Conservation (phyloP, 2,329 filamentous ascomycete genomes). For the Colletotrichum sp. region DNA sequence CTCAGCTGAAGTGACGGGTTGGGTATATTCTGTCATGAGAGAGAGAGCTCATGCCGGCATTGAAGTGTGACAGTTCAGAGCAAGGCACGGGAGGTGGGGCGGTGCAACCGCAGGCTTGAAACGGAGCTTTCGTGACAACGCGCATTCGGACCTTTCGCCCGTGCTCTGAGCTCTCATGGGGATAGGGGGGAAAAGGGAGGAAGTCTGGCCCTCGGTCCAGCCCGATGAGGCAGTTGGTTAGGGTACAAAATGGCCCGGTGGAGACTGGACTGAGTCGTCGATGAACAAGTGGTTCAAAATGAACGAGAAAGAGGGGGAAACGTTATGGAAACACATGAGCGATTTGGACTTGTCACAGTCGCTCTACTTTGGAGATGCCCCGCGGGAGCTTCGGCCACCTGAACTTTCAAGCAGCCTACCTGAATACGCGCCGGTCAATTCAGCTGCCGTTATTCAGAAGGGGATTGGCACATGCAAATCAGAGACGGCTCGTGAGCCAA, state of each 20-base stretch:
- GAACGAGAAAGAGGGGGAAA: background rate
- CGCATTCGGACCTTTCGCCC: slow-evolving; percentile 9
- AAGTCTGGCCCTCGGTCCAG: background rate
- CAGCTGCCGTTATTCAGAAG: background rate
- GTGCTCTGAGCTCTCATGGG: background rate
- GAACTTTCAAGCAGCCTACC: background rate
- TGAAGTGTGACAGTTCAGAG: slow-evolving; percentile 9
- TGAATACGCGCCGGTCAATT: background rate
- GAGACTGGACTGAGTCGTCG: background rate
- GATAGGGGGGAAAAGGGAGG: background rate
- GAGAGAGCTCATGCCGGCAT: slow-evolving; percentile 1
- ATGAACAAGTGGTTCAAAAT: background rate
- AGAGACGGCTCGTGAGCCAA: background rate
- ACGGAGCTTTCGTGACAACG: slow-evolving; percentile 10
- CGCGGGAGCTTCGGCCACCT: background rate
- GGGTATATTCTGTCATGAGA: background rate
- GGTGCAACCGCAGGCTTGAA: slow-evolving; percentile 18
- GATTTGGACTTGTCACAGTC: background rate
- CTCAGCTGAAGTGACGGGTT: background rate
- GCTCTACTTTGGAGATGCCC: background rate
- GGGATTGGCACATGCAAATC: background rate
- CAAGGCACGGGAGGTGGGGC: slow-evolving; percentile 5
- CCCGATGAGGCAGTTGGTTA: slow-evolving; percentile 12
- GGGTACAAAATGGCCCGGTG: background rate
- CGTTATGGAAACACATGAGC: background rate